Conservation (phyloP, 768 basidiomycete genomes). For the Boletus patriciae region DNA sequence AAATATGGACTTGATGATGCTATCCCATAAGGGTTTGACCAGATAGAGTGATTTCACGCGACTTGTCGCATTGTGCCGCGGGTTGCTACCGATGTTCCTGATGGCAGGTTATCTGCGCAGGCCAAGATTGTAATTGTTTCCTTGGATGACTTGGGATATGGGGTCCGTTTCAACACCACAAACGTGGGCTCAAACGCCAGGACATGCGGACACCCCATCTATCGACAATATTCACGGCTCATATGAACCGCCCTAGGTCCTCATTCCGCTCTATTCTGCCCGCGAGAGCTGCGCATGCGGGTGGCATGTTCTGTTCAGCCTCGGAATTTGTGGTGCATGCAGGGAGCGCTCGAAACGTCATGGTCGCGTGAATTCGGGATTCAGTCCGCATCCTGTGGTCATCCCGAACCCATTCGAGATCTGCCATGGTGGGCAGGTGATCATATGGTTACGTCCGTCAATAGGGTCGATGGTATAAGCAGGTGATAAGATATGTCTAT, state of each 20-base stretch:
- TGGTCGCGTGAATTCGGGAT: background rate
- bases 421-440: background rate
- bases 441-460: background rate
- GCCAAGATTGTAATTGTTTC: slow-evolving; percentile 70
- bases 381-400: background rate
- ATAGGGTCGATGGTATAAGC: slow-evolving; percentile 25
- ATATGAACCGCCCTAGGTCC: too few relatives aligned
- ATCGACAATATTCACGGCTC: too few relatives aligned
- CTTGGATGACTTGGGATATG: slow-evolving; percentile 93
- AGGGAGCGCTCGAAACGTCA: background rate
- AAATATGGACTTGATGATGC: too few relatives aligned
- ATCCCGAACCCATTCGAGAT: background rate
- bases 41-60: too few relatives aligned
- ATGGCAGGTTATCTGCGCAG: slow-evolving; percentile 88
- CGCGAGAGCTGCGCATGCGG: too few relatives aligned
- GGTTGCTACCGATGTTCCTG: slow-evolving; percentile 60
- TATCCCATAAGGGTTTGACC: too few relatives aligned
- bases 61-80: slow-evolving; percentile 7
- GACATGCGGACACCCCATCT: slow-evolving; percentile 90
- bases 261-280: background rate
- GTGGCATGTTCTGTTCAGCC: background rate
- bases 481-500: slow-evolving; percentile 31
- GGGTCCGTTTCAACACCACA: slow-evolving; percentile 89
- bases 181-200: slow-evolving; percentile 96
- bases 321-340: background rate